phyloP scores from a whole-genome alignment of 768 basidiomycete species.

The Lentinula detonsa region DNA sequence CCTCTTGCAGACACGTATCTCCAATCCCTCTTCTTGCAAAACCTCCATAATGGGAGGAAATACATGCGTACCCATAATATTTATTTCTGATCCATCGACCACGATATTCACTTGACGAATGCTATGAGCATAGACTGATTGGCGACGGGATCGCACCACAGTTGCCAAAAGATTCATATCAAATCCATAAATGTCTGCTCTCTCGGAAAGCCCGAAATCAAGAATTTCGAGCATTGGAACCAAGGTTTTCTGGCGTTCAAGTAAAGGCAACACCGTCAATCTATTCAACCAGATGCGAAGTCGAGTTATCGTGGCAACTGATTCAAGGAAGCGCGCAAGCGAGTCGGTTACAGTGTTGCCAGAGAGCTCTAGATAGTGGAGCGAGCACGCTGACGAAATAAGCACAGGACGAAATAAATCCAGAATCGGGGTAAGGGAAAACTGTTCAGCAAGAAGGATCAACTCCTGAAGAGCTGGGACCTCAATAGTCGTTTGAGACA shows the following conservation, averaged over 20 bases:
- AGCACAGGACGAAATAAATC: background rate
- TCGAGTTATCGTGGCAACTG: background rate
- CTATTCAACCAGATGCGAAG: background rate
- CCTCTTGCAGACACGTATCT: background rate
- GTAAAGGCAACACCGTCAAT: background rate
- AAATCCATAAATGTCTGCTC: background rate
- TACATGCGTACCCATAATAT: background rate
- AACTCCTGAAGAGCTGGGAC: background rate
- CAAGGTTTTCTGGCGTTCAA: background rate
- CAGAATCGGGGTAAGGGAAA: background rate
- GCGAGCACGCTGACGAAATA: background rate
- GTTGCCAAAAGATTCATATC: background rate
- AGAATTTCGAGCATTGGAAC: background rate
- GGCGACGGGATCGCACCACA: background rate
- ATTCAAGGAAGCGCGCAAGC: background rate
- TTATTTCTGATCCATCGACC: background rate
- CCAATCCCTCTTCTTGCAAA: background rate
- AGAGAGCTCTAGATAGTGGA: background rate
- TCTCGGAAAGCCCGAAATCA: background rate
- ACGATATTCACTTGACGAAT: background rate
- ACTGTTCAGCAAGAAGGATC: background rate
- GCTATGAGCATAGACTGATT: background rate
- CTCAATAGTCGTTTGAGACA: background rate
- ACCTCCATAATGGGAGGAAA: constrained; percentile 1
- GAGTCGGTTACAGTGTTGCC: background rate